phyloP scores from a whole-genome alignment of 1,284 basidiomycete species.

The Pholiota adiposa region DNA sequence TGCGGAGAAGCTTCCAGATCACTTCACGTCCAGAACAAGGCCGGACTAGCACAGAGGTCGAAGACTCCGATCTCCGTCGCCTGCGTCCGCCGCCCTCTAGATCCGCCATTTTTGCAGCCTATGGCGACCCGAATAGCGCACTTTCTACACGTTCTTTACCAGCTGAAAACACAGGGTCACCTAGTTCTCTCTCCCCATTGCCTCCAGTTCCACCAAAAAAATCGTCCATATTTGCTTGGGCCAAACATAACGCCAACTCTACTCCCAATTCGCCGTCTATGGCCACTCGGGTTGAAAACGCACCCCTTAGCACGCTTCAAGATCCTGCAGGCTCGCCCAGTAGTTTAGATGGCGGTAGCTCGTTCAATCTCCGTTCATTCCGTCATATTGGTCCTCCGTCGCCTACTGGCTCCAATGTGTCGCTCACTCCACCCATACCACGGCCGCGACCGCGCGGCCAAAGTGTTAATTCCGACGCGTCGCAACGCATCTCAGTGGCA shows the following conservation, averaged over 20 bases:
- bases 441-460: constrained; percentile 46
- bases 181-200: constrained; percentile 28
- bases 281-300: constrained; percentile 22
- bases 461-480: constrained; percentile 64
- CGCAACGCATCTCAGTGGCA: constrained; percentile 75
- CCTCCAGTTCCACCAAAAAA: constrained; percentile 32
- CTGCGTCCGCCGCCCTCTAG: constrained; percentile 56
- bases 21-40: constrained; percentile 26
- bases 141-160: constrained; percentile 68
- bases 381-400: constrained; percentile 57
- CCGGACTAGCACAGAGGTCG: constrained; percentile 36
- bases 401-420: constrained; percentile 32
- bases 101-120: constrained; percentile 58
- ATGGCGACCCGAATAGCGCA: constrained; percentile 49
- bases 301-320: constrained; percentile 37
- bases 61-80: constrained; percentile 33
- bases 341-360: constrained; percentile 26
- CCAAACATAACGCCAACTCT: constrained; percentile 29
- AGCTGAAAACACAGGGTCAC: constrained; percentile 27
- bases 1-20: constrained; percentile 14
- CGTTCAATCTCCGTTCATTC: constrained; percentile 72
- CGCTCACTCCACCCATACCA: constrained; percentile 31
- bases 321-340: constrained; percentile 24
- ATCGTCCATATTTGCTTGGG: constrained; percentile 43
- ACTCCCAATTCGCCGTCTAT: constrained; percentile 19